Percentiles rank a stretch among this genome's conserved stretches.
Conservation (phyloP, 2,329 filamentous ascomycete genomes). For the Parascedosporium putredinis region DNA sequence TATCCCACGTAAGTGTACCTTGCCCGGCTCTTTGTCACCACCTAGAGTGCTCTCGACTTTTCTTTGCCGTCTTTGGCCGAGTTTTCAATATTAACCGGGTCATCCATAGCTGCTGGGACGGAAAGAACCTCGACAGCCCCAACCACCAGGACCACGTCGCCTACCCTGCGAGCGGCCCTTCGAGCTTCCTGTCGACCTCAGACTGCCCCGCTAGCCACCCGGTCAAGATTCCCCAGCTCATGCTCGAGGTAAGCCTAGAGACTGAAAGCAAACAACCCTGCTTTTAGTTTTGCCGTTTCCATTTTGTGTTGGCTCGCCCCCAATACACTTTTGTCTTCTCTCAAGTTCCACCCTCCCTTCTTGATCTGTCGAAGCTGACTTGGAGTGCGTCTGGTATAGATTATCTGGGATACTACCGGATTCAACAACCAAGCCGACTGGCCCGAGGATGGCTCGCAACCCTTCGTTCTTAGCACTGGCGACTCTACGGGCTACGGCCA, state of each 20-base stretch:
- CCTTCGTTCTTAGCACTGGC: conserved; percentile 7
- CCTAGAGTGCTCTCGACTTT: too few relatives aligned
- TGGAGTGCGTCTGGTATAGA: too few relatives aligned
- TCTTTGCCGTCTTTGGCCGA: neutral
- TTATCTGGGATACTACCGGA: conserved; percentile 9
- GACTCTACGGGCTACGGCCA: conserved; percentile 22
- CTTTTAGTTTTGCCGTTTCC: conserved; percentile 9
- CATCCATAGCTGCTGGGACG: conserved; percentile 39
- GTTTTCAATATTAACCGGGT: neutral
- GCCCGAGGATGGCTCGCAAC: conserved; percentile 7
- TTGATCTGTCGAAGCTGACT: too few relatives aligned
- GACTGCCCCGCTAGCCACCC: conserved; percentile 9
- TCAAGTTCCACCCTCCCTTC: too few relatives aligned
- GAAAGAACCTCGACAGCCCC: conserved; percentile 31
- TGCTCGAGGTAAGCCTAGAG: conserved; percentile 7
- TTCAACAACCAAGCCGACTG: conserved; percentile 9
- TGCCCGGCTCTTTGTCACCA: too few relatives aligned
- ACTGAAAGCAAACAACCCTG: conserved; percentile 9
- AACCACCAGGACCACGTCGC: conserved; percentile 8
- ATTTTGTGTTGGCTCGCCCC: too few relatives aligned
- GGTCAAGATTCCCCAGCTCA: conserved; percentile 10
- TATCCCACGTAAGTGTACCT: conserved; percentile 28
- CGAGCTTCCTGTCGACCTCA: conserved; percentile 4
- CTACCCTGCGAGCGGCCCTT: conserved; percentile 5
- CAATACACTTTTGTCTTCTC: too few relatives aligned